These are phyloP conservation scores for Boechera retrofracta DNA, from an alignment of 345 rosid genomes.

Conservation along the genomic window DNA sequence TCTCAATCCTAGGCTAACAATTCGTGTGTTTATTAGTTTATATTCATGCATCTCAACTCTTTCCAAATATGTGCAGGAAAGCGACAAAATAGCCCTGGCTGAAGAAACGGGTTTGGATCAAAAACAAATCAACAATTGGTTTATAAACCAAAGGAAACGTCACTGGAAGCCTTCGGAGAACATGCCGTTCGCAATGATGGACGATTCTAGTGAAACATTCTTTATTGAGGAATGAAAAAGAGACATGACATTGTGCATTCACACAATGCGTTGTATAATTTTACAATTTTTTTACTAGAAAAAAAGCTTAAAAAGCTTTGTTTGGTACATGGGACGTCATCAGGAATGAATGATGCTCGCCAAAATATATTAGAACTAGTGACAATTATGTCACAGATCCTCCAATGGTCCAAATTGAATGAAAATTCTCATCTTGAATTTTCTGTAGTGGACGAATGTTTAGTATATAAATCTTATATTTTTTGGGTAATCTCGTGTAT, in stretches of 20 bases:
- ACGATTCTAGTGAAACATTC: constrained; percentile 62
- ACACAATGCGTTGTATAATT: constrained; percentile 5
- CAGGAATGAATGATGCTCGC: background rate
- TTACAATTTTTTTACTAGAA: constrained; percentile 15
- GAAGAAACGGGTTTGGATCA: constrained; percentile 82
- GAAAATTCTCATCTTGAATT: background rate
- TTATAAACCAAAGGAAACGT: constrained; percentile 83
- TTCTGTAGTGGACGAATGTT: constrained; percentile 14
- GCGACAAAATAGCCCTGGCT: constrained; percentile 70
- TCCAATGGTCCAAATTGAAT: background rate
- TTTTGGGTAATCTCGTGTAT: constrained; percentile 31
- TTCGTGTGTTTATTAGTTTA: background rate
- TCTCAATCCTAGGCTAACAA: background rate
- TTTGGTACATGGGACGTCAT: constrained; percentile 11
- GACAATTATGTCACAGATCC: constrained; percentile 3
- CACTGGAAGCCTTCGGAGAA: constrained; percentile 89
- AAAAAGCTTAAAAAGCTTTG: background rate
- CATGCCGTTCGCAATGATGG: constrained; percentile 69
- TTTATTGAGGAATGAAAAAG: constrained; percentile 56
- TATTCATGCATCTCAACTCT: background rate
- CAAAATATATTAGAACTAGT: background rate
- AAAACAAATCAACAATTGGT: constrained; percentile 88
- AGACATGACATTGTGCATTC: background rate
- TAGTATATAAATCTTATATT: constrained; percentile 8
- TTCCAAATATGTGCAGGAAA: constrained; percentile 52